A percentile compares a stretch with the other conserved stretches of the same genome.
These are phyloP conservation scores for Blastocystis sp. DNA, from an alignment of 352 stramenopile species.

Conservation along the genomic window DNA sequence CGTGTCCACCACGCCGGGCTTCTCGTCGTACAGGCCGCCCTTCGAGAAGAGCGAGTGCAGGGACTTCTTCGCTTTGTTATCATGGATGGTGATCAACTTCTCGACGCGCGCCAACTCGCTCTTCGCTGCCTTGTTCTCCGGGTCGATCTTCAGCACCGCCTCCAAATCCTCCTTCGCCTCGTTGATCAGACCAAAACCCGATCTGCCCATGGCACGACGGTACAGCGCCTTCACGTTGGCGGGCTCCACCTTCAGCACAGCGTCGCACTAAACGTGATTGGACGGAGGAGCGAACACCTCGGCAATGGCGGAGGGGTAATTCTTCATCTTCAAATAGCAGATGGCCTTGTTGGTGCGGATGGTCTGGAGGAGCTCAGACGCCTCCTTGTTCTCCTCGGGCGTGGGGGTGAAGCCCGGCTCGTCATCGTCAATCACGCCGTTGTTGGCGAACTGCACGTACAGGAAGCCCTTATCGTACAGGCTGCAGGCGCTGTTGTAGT, in stretches of 20 bases:
- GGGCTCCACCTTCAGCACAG: conserved; percentile 78
- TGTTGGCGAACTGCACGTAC: conserved; percentile 71
- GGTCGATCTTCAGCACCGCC: conserved; percentile 27
- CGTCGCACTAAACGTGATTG: conserved; percentile 56
- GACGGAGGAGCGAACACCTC: neutral
- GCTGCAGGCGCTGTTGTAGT: conserved; percentile 76
- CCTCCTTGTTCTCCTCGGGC: conserved; percentile 51
- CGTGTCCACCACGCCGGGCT: neutral
- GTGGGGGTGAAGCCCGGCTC: conserved; percentile 61
- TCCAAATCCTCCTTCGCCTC: conserved; percentile 77
- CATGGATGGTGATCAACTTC: neutral
- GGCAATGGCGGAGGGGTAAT: conserved; percentile 75
- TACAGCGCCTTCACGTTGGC: conserved; percentile 87
- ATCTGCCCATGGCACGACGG: conserved; percentile 79
- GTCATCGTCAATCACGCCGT: conserved; percentile 55
- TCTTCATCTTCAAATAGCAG: conserved; percentile 76
- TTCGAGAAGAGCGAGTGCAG: conserved; percentile 59
- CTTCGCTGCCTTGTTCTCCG: conserved; percentile 53
- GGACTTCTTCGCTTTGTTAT: conserved; percentile 56
- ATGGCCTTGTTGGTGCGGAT: conserved; percentile 77
- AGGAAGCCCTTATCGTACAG: conserved; percentile 75
- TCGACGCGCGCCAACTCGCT: conserved; percentile 48
- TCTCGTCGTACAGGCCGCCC: conserved; percentile 60
- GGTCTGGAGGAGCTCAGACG: conserved; percentile 7
- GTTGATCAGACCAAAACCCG: conserved; percentile 82